A percentile compares a stretch with the other conserved stretches of the same genome.
Evolutionary conservation across 1,284 basidiomycete genomes (phyloP).

Genomic region (Macrocystidia cucumis): DNA sequence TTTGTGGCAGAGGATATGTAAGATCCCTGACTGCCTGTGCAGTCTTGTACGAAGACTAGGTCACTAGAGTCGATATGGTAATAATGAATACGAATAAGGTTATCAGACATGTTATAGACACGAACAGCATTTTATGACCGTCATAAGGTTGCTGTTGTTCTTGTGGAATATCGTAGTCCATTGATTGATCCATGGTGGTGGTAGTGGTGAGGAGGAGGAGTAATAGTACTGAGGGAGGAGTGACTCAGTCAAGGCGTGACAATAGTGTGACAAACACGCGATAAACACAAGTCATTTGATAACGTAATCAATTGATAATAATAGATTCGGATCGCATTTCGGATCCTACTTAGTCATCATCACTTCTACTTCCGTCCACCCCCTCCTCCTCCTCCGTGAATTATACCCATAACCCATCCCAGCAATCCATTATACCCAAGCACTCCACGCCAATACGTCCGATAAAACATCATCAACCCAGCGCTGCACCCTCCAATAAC

Average conservation of each 20-base stretch:
- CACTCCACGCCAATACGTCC: slow-evolving; percentile 56
- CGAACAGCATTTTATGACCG: slow-evolving; percentile 70
- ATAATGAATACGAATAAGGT: slow-evolving; percentile 9
- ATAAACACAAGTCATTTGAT: slow-evolving; percentile 6
- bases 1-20: slow-evolving; percentile 90
- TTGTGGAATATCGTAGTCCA: slow-evolving; percentile 57
- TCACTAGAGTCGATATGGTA: slow-evolving; percentile 44
- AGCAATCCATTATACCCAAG: slow-evolving; percentile 38
- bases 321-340: slow-evolving; percentile 33
- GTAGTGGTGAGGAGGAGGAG: no score
- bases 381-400: slow-evolving; percentile 40
- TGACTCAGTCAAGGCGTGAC: slow-evolving; percentile 15
- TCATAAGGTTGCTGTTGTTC: no score
- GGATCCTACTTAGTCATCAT: slow-evolving; percentile 12
- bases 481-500: slow-evolving; percentile 63
- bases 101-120: slow-evolving; percentile 12
- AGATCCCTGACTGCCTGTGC: slow-evolving; percentile 82
- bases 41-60: slow-evolving; percentile 86
- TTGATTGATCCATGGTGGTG: slow-evolving; percentile 74
- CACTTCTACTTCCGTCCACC: slow-evolving; percentile 19
- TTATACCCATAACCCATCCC: no score
- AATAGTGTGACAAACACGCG: no score
- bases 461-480: slow-evolving; percentile 60
- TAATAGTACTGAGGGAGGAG: not conserved
- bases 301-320: no score